These are phyloP conservation scores for Saccharomycopsis sp. DNA, from an alignment of 805 yeast genomes.

Conservation along the genomic window DNA sequence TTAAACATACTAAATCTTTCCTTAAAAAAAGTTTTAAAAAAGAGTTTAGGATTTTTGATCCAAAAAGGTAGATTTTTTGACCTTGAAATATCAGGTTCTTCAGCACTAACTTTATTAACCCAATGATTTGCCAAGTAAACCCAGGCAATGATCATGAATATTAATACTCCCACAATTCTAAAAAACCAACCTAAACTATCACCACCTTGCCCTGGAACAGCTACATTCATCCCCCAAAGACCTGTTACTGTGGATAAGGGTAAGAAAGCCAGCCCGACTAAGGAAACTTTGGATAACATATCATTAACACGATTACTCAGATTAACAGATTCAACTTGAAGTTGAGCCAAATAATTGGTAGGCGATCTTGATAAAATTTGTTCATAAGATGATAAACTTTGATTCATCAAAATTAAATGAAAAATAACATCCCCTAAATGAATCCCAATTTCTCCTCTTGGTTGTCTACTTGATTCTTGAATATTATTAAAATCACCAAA, in stretches of 20 bases:
- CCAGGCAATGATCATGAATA: slow-evolving; percentile 30
- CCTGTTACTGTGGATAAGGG: slow-evolving; percentile 92
- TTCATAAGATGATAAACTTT: slow-evolving; percentile 79
- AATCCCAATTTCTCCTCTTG: slow-evolving; percentile 44
- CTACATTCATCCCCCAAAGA: slow-evolving; percentile 91
- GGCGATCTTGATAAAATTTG: slow-evolving; percentile 88
- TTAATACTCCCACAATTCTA: slow-evolving; percentile 48
- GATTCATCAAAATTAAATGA: slow-evolving; percentile 93
- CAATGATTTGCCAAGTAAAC: slow-evolving; percentile 32
- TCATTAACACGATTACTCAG: slow-evolving; percentile 78
- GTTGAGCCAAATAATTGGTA: slow-evolving; percentile 83
- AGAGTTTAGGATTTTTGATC: too few relatives aligned
- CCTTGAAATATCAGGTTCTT: too few relatives aligned
- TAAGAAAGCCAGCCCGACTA: slow-evolving; percentile 80
- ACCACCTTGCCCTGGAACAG: slow-evolving; percentile 60
- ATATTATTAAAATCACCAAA: too few relatives aligned
- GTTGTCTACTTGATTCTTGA: too few relatives aligned
- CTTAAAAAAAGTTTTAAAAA: too few relatives aligned
- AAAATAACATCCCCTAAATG: slow-evolving; percentile 94
- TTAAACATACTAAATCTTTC: too few relatives aligned
- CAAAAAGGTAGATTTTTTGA: too few relatives aligned
- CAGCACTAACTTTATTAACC: slow-evolving; percentile 27
- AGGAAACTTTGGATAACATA: slow-evolving; percentile 79
- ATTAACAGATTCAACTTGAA: slow-evolving; percentile 85
- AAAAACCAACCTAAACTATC: slow-evolving; percentile 50